phyloP scores from a whole-genome alignment of 169 alveolate species.

The Plasmodium adleri region DNA sequence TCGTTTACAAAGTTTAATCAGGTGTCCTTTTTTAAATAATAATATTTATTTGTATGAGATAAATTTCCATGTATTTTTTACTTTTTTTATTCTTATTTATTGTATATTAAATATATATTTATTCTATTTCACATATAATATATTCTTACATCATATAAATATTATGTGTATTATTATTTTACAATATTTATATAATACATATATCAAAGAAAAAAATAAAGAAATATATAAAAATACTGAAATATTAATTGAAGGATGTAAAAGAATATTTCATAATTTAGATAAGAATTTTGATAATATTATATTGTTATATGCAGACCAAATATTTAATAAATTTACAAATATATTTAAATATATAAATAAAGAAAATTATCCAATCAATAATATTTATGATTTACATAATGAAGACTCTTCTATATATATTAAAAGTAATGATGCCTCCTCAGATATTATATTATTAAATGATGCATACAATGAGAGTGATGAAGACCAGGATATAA shows the following conservation, averaged over 20 bases:
- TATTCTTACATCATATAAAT: conserved; percentile 29
- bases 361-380: conserved; percentile 6
- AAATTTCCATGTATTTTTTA: conserved; percentile 60
- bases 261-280: conserved; percentile 14
- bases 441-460: no score
- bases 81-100: conserved; percentile 54
- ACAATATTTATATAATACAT: conserved; percentile 46
- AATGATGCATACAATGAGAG: no score
- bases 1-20: conserved; percentile 54
- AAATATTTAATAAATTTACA: conserved; percentile 55
- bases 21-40: conserved; percentile 11
- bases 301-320: conserved; percentile 47
- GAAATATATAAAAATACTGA: conserved; percentile 70
- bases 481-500: background rate
- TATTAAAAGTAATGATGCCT: no score
- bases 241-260: conserved; percentile 67
- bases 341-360: conserved; percentile 68
- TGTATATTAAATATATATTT: conserved; percentile 39
- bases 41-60: conserved; percentile 43
- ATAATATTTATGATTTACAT: no score
- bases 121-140: conserved; percentile 43
- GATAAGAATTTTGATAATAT: conserved; percentile 39
- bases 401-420: no score
- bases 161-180: conserved; percentile 55
- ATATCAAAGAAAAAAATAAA: conserved; percentile 65